Conservation (phyloP, 2,329 filamentous ascomycete genomes). For the Akanthomyces dipterigenus region DNA sequence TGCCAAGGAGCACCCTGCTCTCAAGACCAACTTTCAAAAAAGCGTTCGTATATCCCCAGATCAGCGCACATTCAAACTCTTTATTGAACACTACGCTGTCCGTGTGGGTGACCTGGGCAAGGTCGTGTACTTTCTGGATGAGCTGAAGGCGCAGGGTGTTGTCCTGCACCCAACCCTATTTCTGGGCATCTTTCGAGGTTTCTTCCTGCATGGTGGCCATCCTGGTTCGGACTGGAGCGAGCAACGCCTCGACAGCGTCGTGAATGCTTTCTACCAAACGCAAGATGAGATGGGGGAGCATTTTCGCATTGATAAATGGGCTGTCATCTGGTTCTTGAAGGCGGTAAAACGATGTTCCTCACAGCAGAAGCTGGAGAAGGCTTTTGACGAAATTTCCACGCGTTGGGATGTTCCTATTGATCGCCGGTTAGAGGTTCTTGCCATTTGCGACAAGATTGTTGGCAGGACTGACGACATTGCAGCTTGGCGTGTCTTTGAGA, state of each 20-base stretch:
- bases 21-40: conserved; percentile 51
- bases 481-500: conserved; percentile 5
- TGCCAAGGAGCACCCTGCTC: conserved; percentile 46
- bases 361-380: conserved; percentile 42
- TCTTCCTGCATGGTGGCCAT: conserved; percentile 62
- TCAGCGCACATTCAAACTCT: conserved; percentile 68
- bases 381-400: conserved; percentile 44
- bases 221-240: conserved; percentile 64
- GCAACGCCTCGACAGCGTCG: conserved; percentile 60
- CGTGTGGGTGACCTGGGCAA: conserved; percentile 63
- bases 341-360: conserved; percentile 59
- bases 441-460: conserved; percentile 10
- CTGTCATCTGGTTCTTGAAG: conserved; percentile 52
- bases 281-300: conserved; percentile 39
- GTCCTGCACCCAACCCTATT: conserved; percentile 71
- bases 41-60: conserved; percentile 64
- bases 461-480: not conserved
- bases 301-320: conserved; percentile 52
- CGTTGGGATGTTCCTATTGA: conserved; percentile 32
- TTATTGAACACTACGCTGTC: conserved; percentile 68
- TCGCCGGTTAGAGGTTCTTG: not conserved
- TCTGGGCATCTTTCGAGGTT: conserved; percentile 75
- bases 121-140: conserved; percentile 64
- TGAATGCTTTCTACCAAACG: conserved; percentile 55
- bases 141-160: conserved; percentile 68